phyloP scores from a whole-genome alignment of 2,329 filamentous ascomycete genomes.

The Cordyceps militaris region DNA sequence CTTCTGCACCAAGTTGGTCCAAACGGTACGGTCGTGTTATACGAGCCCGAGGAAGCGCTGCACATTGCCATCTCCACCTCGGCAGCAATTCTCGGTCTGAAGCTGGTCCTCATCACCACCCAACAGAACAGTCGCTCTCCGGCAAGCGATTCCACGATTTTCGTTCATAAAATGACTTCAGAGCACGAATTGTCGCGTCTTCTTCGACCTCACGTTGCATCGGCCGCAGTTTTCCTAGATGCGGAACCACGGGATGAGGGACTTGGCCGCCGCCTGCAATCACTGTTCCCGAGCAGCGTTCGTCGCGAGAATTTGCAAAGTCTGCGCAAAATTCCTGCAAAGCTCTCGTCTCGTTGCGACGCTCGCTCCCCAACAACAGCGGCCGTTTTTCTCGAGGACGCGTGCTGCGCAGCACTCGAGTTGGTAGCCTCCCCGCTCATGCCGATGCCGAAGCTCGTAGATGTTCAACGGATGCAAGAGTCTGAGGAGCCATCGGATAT shows the following conservation, averaged over 20 bases:
- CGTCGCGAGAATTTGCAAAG: neutral
- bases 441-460: neutral
- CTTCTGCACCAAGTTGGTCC: neutral
- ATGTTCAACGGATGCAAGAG: neutral
- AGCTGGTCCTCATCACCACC: neutral
- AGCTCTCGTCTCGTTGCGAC: neutral
- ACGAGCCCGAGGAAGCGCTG: neutral
- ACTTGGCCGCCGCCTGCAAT: neutral
- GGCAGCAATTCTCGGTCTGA: neutral
- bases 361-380: neutral
- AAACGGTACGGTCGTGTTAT: neutral
- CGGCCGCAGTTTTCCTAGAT: neutral
- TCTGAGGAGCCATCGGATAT: neutral
- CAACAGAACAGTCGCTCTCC: neutral
- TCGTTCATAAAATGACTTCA: neutral
- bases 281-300: neutral
- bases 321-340: neutral
- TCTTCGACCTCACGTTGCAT: neutral
- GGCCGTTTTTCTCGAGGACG: neutral
- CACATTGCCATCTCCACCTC: neutral
- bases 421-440: neutral
- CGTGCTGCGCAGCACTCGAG: neutral
- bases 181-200: neutral
- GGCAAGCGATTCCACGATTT: neutral
- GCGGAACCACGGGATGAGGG: neutral